phyloP scores from a whole-genome alignment of 106 monocot species.

The Apostasia ramifera region DNA sequence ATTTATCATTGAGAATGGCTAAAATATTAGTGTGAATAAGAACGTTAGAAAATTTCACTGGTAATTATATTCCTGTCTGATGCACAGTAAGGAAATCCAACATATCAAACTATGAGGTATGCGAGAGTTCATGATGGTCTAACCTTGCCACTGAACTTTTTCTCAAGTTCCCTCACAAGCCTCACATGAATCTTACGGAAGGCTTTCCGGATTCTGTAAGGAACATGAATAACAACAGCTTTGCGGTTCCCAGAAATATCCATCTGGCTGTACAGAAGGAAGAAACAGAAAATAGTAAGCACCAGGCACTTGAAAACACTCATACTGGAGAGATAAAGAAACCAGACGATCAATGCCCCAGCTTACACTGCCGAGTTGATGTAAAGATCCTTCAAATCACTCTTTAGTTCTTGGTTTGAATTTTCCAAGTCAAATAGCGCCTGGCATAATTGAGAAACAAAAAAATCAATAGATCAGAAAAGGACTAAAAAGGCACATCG shows the following conservation, averaged over 20 bases:
- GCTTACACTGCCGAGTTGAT: conserved; percentile 74
- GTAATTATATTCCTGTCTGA: neutral
- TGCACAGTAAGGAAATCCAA: neutral
- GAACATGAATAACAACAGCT: conserved; percentile 77
- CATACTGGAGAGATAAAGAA: neutral
- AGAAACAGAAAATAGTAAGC: neutral
- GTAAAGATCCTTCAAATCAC: conserved; percentile 86
- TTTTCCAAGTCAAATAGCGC: conserved; percentile 88
- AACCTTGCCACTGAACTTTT: conserved; percentile 97
- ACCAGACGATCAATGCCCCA: neutral
- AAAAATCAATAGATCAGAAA: neutral
- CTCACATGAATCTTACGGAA: conserved; percentile 84
- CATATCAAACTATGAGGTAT: neutral
- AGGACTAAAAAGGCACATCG: neutral
- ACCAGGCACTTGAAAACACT: neutral
- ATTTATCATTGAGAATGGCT: too few species aligned
- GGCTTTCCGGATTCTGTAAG: conserved; percentile 72
- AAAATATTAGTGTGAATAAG: too few species aligned
- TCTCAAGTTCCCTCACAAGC: conserved; percentile 90
- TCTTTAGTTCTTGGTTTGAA: conserved; percentile 78
- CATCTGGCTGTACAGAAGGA: conserved; percentile 39
- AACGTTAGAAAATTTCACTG: neutral
- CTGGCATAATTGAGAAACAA: conserved; percentile 18
- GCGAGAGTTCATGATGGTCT: neutral
- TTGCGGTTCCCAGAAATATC: conserved; percentile 70